Conservation (phyloP, 176 grass and related monocot species). For the Eremochloa ophiuroides region DNA sequence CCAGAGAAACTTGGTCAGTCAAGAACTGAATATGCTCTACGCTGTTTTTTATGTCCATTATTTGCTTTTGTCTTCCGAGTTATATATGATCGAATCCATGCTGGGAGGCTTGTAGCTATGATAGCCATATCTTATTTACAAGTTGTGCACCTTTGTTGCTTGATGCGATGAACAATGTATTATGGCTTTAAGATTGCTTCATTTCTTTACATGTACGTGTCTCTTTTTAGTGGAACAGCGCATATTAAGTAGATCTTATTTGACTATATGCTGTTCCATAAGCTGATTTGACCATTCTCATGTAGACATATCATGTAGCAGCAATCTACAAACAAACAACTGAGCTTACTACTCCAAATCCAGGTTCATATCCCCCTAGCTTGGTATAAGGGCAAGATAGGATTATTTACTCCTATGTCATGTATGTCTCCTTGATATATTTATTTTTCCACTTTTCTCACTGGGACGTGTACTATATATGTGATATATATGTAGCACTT, state of each 20-base stretch:
- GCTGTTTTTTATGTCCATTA: neutral
- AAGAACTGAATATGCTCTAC: neutral
- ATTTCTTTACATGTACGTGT: slow-evolving; percentile 28
- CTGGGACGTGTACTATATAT: slow-evolving; percentile 5
- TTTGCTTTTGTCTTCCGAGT: neutral
- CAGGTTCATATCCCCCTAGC: slow-evolving; percentile 14
- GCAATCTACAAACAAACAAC: neutral
- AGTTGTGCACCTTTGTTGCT: neutral
- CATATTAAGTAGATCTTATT: slow-evolving; percentile 23
- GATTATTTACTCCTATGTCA: slow-evolving; percentile 6
- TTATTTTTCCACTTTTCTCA: neutral
- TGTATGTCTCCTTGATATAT: neutral
- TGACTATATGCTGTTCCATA: slow-evolving; percentile 27
- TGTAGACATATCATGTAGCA: slow-evolving; percentile 24
- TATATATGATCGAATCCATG: neutral
- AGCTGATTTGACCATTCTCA: slow-evolving; percentile 31
- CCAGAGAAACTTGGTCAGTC: neutral
- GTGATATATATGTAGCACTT: neutral
- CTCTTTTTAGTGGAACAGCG: slow-evolving; percentile 24
- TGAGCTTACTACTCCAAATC: slow-evolving; percentile 12
- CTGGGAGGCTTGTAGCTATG: slow-evolving; percentile 6
- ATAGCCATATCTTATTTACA: slow-evolving; percentile 16
- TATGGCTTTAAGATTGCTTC: neutral
- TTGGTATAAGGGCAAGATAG: slow-evolving; percentile 4
- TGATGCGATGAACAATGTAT: neutral